Conservation (phyloP, 2,329 filamentous ascomycete species). For the Ophiostoma ulmi region DNA sequence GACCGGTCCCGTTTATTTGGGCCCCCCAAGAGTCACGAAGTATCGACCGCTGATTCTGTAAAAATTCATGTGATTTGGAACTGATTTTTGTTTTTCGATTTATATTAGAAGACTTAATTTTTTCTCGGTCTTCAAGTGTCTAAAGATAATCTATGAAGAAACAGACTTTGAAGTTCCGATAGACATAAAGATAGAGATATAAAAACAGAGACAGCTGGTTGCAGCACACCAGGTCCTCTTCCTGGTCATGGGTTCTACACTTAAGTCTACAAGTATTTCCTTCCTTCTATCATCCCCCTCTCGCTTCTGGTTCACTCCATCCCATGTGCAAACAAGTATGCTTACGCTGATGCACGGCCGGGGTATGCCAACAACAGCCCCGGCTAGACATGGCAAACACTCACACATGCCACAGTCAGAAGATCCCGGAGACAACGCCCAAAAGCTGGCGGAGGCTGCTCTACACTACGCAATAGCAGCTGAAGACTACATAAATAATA, state of each 20-base stretch:
- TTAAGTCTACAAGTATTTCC: no score
- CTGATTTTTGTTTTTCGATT: neutral
- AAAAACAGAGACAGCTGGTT: no score
- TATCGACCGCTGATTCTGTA: neutral
- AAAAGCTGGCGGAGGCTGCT: neutral
- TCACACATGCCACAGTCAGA: neutral
- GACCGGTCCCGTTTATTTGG: constrained; percentile 3
- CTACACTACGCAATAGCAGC: neutral
- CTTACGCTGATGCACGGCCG: neutral
- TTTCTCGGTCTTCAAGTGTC: neutral
- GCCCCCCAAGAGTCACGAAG: neutral
- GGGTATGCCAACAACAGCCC: neutral
- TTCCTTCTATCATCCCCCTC: neutral
- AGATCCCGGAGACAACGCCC: neutral
- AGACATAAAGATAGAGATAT: no score
- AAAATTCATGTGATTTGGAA: no score
- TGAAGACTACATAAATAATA: constrained; percentile 4
- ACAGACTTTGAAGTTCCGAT: no score
- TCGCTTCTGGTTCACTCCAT: neutral
- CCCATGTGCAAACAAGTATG: neutral
- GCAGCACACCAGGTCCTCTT: no score
- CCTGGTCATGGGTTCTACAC: no score
- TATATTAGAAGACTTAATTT: neutral
- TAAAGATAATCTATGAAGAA: no score
- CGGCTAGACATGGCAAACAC: neutral